phyloP scores from a whole-genome alignment of 768 basidiomycete species.

The Hygrocybe coccinea region DNA sequence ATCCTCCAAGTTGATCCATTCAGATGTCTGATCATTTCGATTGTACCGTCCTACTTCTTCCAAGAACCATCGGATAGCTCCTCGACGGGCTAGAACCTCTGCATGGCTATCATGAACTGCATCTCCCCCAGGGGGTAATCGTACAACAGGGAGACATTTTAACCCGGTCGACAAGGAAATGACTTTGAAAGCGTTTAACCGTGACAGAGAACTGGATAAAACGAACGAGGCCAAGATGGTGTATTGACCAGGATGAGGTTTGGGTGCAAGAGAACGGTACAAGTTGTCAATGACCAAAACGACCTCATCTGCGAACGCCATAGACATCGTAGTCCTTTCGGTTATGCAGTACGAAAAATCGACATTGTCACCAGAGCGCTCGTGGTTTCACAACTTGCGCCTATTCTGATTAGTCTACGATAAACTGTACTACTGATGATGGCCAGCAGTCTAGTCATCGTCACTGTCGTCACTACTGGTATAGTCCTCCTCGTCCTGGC shows the following conservation, averaged over 20 bases:
- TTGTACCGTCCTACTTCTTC: constrained; percentile 53
- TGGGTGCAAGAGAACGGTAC: background rate
- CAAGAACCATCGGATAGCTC: constrained; percentile 72
- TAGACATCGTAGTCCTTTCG: no score
- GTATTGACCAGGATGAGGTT: constrained; percentile 39
- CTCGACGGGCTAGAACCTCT: constrained; percentile 83
- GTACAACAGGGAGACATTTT: constrained; percentile 69
- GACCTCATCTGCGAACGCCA: background rate
- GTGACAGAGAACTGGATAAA: constrained; percentile 19
- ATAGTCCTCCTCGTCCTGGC: constrained; percentile 45
- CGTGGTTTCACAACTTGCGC: no score
- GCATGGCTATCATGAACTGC: constrained; percentile 87
- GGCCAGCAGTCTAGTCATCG: constrained; percentile 34
- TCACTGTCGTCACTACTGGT: constrained; percentile 54
- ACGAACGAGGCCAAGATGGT: constrained; percentile 62
- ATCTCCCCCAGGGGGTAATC: constrained; percentile 66
- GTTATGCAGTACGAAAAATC: no score
- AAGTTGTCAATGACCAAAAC: background rate
- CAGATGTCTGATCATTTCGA: constrained; percentile 18
- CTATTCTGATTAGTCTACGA: no score
- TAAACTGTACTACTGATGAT: no score
- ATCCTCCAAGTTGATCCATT: constrained; percentile 46
- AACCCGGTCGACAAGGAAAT: constrained; percentile 78
- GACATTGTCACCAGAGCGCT: no score
- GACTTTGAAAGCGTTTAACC: constrained; percentile 38